Evolutionary conservation across 768 basidiomycete species (phyloP).

Genomic region (Tricholoma sp.): DNA sequence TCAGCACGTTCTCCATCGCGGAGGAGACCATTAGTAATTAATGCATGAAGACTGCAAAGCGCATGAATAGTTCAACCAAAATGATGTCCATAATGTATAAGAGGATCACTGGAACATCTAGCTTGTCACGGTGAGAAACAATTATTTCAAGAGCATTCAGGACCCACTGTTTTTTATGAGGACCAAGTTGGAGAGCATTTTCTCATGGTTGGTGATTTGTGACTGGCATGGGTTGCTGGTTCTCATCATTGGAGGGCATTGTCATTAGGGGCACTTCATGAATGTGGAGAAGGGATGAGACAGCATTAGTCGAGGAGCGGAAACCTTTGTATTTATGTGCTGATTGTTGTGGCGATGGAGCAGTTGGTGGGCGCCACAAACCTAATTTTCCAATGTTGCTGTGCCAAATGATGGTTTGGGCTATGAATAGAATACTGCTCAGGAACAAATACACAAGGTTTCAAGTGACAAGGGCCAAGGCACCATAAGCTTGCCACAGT

Average conservation of each 20-base stretch:
- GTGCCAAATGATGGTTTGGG: too few relatives aligned
- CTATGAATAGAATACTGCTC: too few relatives aligned
- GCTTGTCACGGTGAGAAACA: neutral
- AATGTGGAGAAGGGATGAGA: too few relatives aligned
- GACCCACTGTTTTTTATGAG: neutral
- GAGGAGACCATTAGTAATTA: slow-evolving; percentile 11
- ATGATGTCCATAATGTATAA: slow-evolving; percentile 15
- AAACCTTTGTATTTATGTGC: too few relatives aligned
- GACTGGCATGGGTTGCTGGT: neutral
- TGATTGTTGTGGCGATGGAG: too few relatives aligned
- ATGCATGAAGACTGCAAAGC: slow-evolving; percentile 14
- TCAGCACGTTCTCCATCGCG: slow-evolving; percentile 7
- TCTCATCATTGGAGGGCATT: neutral
- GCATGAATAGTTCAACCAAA: slow-evolving; percentile 16
- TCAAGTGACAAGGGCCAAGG: too few relatives aligned
- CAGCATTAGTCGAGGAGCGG: too few relatives aligned
- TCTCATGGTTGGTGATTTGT: neutral
- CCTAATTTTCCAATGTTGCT: too few relatives aligned
- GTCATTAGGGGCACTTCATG: too few relatives aligned
- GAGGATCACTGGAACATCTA: slow-evolving; percentile 2
- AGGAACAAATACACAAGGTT: too few relatives aligned
- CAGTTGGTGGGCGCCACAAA: too few relatives aligned
- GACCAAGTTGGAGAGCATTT: neutral
- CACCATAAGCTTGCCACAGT: too few relatives aligned
- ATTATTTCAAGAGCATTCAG: neutral